Evolutionary conservation across 192 early-diverging fungal species (phyloP).

Genomic region (Tieghemiomyces parasiticus): DNA sequence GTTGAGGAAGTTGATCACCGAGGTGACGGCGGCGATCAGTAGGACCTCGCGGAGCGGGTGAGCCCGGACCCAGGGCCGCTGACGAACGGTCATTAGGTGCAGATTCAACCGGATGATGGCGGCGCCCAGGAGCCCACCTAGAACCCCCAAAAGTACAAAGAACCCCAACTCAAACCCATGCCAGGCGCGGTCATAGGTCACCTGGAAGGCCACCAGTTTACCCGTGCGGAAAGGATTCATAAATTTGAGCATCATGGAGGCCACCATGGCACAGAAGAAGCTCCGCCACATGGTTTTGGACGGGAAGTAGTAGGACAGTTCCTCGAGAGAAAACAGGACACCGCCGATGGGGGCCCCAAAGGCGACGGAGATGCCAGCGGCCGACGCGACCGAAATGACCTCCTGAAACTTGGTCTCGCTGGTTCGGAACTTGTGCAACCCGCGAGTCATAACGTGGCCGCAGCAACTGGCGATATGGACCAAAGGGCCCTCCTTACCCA

Average conservation of each 20-base stretch:
- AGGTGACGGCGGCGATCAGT: slow-evolving; percentile 25
- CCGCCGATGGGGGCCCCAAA: slow-evolving; percentile 94
- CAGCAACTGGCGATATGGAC: slow-evolving; percentile 93
- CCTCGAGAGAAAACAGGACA: slow-evolving; percentile 45
- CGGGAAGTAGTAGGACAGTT: slow-evolving; percentile 61
- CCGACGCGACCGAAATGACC: slow-evolving; percentile 72
- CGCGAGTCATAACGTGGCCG: slow-evolving; percentile 68
- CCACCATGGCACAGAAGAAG: slow-evolving; percentile 86
- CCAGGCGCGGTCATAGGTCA: slow-evolving; percentile 77
- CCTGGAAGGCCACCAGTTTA: slow-evolving; percentile 78
- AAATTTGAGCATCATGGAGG: slow-evolving; percentile 74
- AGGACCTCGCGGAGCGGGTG: slow-evolving; percentile 25
- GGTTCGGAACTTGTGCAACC: slow-evolving; percentile 59
- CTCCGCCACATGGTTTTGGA: slow-evolving; percentile 89
- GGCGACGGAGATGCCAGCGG: slow-evolving; percentile 93
- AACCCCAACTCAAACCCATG: slow-evolving; percentile 84
- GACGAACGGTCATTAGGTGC: neutral
- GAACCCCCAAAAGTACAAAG: slow-evolving; percentile 66
- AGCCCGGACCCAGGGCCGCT: slow-evolving; percentile 7
- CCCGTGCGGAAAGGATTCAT: slow-evolving; percentile 67
- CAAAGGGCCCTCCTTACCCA: slow-evolving; percentile 93
- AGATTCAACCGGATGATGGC: slow-evolving; percentile 16
- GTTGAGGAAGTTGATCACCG: slow-evolving; percentile 28
- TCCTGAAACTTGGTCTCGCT: slow-evolving; percentile 79
- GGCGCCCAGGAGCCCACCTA: slow-evolving; percentile 35